A percentile compares a stretch with the other conserved stretches of the same genome.
Evolutionary conservation across 2,329 filamentous ascomycete genomes (phyloP).

Genomic region (Calcarisporium arbuscula): DNA sequence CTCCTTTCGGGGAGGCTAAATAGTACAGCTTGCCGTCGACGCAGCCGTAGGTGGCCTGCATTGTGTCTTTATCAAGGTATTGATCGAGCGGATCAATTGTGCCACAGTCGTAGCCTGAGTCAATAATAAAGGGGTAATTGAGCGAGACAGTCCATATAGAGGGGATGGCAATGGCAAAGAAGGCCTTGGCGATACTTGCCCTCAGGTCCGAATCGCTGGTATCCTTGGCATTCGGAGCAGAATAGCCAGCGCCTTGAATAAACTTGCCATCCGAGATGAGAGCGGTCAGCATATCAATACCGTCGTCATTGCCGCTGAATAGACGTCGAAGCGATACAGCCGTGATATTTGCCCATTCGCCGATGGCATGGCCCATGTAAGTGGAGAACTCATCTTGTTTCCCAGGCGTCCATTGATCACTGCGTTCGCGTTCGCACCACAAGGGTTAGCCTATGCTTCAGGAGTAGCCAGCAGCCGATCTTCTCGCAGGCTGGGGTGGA

Average conservation of each 20-base stretch:
- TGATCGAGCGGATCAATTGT: conserved; percentile 12
- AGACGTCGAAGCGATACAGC: conserved; percentile 9
- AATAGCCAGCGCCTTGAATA: conserved; percentile 11
- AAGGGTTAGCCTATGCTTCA: too few relatives aligned
- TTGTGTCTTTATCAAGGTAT: conserved; percentile 17
- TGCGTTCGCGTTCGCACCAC: too few relatives aligned
- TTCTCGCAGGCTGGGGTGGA: neutral
- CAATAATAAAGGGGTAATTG: conserved; percentile 23
- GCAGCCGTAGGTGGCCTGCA: conserved; percentile 19
- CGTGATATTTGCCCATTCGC: conserved; percentile 17
- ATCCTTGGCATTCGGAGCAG: neutral
- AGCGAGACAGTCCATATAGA: conserved; percentile 20
- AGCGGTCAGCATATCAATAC: conserved; percentile 14
- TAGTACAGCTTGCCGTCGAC: conserved; percentile 22
- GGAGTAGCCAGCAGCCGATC: too few relatives aligned
- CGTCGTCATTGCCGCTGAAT: conserved; percentile 17
- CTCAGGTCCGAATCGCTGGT: neutral
- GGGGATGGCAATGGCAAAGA: conserved; percentile 26
- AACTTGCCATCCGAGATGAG: conserved; percentile 23
- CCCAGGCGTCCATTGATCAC: conserved; percentile 16
- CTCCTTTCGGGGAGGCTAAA: conserved; percentile 20
- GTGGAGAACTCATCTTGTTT: conserved; percentile 19
- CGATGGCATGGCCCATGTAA: conserved; percentile 21
- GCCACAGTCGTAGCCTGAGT: conserved; percentile 21
- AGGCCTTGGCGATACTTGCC: conserved; percentile 14